phyloP scores from a whole-genome alignment of 2,329 filamentous ascomycete species.

The Golovinomyces cichoracearum region DNA sequence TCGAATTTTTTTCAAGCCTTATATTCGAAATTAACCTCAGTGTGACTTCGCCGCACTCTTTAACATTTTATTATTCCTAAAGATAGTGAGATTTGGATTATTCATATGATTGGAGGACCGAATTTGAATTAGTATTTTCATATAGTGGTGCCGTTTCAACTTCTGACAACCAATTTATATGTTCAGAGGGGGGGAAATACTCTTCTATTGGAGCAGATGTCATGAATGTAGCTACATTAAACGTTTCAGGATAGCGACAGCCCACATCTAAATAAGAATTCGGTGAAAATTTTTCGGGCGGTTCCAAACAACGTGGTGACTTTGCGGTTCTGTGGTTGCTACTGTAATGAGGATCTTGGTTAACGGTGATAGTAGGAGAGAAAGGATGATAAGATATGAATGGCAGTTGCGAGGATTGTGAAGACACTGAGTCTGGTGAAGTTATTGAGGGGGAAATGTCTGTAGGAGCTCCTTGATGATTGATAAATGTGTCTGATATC shows the following conservation, averaged over 20 bases:
- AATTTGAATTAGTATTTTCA: background rate
- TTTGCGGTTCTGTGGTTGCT: background rate
- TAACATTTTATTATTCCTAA: no score
- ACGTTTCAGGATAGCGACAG: background rate
- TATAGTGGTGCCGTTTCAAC: background rate
- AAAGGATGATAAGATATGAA: background rate
- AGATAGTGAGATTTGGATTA: no score
- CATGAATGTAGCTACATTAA: background rate
- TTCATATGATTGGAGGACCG: background rate
- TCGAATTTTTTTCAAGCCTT: no score
- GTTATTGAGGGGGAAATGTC: background rate
- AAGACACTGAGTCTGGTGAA: background rate
- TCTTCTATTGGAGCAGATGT: background rate
- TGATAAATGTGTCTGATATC: background rate
- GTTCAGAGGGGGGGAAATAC: background rate
- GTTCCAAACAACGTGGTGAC: background rate
- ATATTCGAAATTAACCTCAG: no score
- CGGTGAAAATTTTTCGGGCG: background rate
- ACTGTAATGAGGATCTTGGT: background rate
- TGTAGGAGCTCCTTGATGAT: background rate
- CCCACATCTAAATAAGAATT: background rate
- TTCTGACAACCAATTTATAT: background rate
- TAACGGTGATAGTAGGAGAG: background rate
- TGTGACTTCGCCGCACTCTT: no score
- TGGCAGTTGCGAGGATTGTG: background rate